Evolutionary conservation across 2,329 filamentous ascomycete genomes (phyloP).

Genomic region (Alternaria sp.): DNA sequence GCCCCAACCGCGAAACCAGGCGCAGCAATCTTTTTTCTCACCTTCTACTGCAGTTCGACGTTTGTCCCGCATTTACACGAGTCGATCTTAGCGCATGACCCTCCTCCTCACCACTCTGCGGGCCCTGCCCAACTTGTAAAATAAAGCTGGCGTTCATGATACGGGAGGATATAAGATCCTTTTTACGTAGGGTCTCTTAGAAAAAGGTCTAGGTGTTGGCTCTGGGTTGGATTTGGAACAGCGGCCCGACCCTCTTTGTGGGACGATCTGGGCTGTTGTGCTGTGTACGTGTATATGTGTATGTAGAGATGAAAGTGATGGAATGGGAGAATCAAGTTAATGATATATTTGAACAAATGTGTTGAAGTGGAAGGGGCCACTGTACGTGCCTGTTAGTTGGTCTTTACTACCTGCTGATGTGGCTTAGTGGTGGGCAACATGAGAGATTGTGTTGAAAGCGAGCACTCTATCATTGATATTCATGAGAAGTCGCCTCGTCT

Average conservation of each 20-base stretch:
- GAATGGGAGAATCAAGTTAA: constrained; percentile 5
- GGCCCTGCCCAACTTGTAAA: constrained; percentile 21
- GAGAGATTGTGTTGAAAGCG: background rate
- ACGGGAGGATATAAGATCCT: constrained; percentile 1
- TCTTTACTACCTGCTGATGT: too few relatives aligned
- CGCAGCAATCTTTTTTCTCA: background rate
- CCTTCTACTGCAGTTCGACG: constrained; percentile 12
- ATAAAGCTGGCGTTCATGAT: constrained; percentile 21
- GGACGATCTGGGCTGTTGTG: background rate
- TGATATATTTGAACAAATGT: background rate
- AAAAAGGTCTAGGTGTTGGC: constrained; percentile 4
- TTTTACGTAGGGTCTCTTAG: background rate
- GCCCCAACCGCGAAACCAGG: background rate
- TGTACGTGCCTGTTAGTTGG: too few relatives aligned
- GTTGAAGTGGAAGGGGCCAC: too few relatives aligned
- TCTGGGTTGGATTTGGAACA: background rate
- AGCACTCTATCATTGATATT: constrained; percentile 4
- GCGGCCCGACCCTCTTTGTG: background rate
- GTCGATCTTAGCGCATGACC: constrained; percentile 14
- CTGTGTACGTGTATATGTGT: constrained; percentile 3
- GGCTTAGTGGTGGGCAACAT: too few relatives aligned
- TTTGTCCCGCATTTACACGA: constrained; percentile 18
- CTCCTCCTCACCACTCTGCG: constrained; percentile 24
- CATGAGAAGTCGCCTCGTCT: background rate
- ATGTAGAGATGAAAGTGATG: constrained; percentile 12